Evolutionary conservation across 768 basidiomycete species (phyloP), one percentile per base, ranked within the genome.

Genomic region (Leucosporidium scottii): DNA sequence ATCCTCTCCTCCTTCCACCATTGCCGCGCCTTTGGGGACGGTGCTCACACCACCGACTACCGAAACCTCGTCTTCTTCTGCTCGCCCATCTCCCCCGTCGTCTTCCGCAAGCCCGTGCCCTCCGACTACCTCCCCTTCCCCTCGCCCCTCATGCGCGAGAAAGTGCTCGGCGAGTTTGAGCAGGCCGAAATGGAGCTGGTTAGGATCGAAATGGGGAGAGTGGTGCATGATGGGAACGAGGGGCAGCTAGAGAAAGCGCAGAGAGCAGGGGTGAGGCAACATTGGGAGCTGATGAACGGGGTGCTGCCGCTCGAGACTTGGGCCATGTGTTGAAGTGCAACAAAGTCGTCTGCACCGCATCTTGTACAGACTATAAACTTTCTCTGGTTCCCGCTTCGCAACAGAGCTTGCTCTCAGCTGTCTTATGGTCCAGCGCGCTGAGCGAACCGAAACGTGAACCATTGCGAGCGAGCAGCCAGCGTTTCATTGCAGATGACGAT

Each of bases 11-110:
- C 81, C n/a, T 93, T 96, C 77, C 81, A 82, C 12, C 83, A 84
- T 72, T 98, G 94, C 75, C 84, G 91, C 27, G 87, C 83, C 3
- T 93, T 93, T 80, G 87, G 89, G 68, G 94, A 97, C 77, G 78
- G 81, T 9, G 77, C 85, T 23, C 80, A 34, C 69, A 85, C 88
- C 75, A 79, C 86, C 62, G 93, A 93, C 76, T 53, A 66, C 58
- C 31, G 53, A 12, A 70, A 70, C 67, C 23, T 70, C 44, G 70
- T 74, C 63, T 28, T 74, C 51, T 61, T 74, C 30, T 74, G 73
- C 61, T 39, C 65, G 4, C 23, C 28, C 2, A 8, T 21, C 6
- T 23, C 25, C 23, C 61, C 53, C 6, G 21, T 73, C 64, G 48
- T 30, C 18, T 57, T 73, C n/a, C 60, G 73, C 20, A 39, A 50